Percentiles rank a stretch among this genome's conserved stretches.
phyloP scores from a whole-genome alignment of 1,284 basidiomycete genomes.

The Microstroma glucosiphilum region DNA sequence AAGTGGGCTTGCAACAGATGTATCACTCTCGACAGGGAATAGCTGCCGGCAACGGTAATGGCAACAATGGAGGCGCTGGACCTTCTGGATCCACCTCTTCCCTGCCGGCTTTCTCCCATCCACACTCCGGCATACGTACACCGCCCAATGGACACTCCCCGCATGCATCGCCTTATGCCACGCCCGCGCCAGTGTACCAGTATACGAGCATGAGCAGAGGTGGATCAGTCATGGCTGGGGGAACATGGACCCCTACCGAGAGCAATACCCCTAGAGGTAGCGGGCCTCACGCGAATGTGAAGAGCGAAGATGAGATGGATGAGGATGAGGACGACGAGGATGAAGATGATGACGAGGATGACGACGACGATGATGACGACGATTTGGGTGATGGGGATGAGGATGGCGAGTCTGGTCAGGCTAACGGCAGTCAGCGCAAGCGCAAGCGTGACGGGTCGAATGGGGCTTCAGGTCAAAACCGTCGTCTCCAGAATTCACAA shows the following conservation, averaged over 20 bases:
- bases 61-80: no score
- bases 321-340: constrained; percentile 1
- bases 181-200: neutral
- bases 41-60: no score
- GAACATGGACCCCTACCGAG: neutral
- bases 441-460: constrained; percentile 22
- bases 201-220: constrained; percentile 5
- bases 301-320: constrained; percentile 8
- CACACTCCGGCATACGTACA: constrained; percentile 6
- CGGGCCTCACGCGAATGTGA: constrained; percentile 15
- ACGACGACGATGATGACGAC: constrained; percentile 15
- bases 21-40: no score
- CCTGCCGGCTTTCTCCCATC: constrained; percentile 6
- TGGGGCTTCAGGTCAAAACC: constrained; percentile 19
- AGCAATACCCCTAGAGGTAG: neutral
- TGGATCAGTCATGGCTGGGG: neutral
- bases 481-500: no score
- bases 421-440: constrained; percentile 21
- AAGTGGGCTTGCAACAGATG: no score
- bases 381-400: constrained; percentile 20
- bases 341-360: constrained; percentile 13
- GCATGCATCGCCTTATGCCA: constrained; percentile 2
- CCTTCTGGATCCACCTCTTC: neutral
- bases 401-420: constrained; percentile 23
- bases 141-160: constrained; percentile 5